These are phyloP conservation scores for Globisporangium radiosum DNA, from an alignment of 352 stramenopile genomes.

Conservation along the genomic window DNA sequence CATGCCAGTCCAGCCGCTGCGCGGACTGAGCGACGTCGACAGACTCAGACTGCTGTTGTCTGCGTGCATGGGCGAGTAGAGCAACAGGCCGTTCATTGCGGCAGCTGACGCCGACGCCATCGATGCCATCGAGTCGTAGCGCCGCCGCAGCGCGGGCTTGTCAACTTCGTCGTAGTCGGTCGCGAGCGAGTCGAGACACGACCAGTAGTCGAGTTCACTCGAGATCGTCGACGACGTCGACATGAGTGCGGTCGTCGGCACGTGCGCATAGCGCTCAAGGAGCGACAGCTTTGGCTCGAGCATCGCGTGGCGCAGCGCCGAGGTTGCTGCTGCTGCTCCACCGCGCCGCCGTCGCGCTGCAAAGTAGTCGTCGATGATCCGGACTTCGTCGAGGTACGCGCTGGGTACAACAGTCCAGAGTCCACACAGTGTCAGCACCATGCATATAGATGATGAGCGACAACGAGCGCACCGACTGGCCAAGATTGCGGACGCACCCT, in stretches of 20 bases:
- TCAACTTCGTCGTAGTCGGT: constrained; percentile 14
- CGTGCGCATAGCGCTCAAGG: constrained; percentile 11
- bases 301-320: not conserved
- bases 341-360: constrained; percentile 4
- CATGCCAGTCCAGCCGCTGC: constrained; percentile 6
- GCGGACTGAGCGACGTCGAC: constrained; percentile 9
- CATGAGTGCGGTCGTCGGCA: constrained; percentile 10
- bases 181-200: constrained; percentile 15
- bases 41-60: not conserved
- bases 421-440: not conserved
- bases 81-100: constrained; percentile 7
- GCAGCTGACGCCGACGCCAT: not conserved
- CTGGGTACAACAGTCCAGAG: constrained; percentile 4
- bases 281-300: constrained; percentile 5
- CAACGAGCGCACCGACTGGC: no score
- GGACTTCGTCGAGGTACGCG: constrained; percentile 37
- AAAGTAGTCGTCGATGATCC: constrained; percentile 65
- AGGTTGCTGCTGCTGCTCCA: not conserved
- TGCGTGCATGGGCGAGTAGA: constrained; percentile 18
- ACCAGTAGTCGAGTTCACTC: constrained; percentile 46
- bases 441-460: no score
- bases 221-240: constrained; percentile 21
- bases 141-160: constrained; percentile 5
- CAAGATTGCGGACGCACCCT: constrained; percentile 15
- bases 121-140: constrained; percentile 1